Conservation (phyloP, 73 alveolate species). For the Paramecium octaurelia region DNA sequence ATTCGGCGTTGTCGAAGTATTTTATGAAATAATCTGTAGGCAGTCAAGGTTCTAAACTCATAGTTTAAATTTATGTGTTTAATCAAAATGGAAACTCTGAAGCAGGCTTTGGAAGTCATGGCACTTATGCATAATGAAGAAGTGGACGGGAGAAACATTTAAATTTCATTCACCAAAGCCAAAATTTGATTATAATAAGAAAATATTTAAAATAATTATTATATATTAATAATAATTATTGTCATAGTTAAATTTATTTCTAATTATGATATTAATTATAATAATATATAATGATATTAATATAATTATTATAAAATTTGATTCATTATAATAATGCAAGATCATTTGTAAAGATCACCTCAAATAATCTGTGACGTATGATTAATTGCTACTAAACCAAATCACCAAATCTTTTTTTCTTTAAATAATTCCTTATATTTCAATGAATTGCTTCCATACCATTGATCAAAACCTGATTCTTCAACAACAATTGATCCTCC, state of each 20-base stretch:
- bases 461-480: not conserved
- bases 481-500: not conserved
- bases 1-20: slow-evolving; percentile 12
- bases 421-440: slow-evolving; percentile 9
- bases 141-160: slow-evolving; percentile 30
- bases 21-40: not conserved
- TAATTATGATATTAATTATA: not conserved
- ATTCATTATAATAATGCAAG: not conserved
- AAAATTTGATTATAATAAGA: not conserved
- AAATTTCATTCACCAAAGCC: slow-evolving; percentile 39
- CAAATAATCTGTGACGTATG: not conserved
- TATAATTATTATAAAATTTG: not conserved
- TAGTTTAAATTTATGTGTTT: slow-evolving; percentile 43
- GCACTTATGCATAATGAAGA: slow-evolving; percentile 41
- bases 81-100: slow-evolving; percentile 9
- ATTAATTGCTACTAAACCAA: not conserved
- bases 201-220: not conserved
- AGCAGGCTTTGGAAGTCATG: slow-evolving; percentile 18
- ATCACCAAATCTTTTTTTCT: not conserved
- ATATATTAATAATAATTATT: not conserved
- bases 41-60: slow-evolving; percentile 20
- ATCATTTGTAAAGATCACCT: not conserved
- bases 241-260: not conserved
- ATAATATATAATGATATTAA: not conserved
- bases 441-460: not conserved